A percentile compares a stretch with the other conserved stretches of the same genome.
phyloP scores from a whole-genome alignment of 2,329 filamentous ascomycete species.

The Talaromyces marneffei region DNA sequence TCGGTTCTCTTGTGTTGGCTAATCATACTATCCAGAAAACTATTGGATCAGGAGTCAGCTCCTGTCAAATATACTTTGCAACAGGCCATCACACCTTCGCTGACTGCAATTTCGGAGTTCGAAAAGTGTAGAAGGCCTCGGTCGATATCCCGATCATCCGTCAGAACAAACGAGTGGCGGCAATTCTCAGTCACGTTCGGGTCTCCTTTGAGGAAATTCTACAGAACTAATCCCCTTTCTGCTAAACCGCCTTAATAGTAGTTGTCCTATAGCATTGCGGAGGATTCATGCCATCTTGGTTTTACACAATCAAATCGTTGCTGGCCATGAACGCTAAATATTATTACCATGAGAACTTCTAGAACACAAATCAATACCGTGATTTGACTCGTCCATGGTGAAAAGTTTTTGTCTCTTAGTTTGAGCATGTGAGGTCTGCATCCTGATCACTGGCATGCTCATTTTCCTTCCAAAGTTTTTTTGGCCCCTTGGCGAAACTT shows the following conservation, averaged over 20 bases:
- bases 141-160: not conserved
- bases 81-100: not conserved
- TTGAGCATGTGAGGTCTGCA: not conserved
- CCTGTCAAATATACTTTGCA: not conserved
- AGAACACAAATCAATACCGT: not conserved
- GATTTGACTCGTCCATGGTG: not conserved
- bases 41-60: not conserved
- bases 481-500: not conserved
- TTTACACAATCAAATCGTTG: not conserved
- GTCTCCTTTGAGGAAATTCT: not conserved
- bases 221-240: not conserved
- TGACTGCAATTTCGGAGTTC: not conserved
- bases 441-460: not conserved
- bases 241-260: not conserved
- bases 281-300: not conserved
- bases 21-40: not conserved
- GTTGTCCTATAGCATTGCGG: not conserved
- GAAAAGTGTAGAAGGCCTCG: not conserved
- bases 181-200: not conserved
- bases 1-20: not conserved
- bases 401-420: not conserved
- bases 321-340: not conserved
- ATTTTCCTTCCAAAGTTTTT: not conserved
- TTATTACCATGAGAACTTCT: not conserved
- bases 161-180: not conserved